phyloP scores from a whole-genome alignment of 1,139 yeast genomes.

The Saccharomyces hybrid region DNA sequence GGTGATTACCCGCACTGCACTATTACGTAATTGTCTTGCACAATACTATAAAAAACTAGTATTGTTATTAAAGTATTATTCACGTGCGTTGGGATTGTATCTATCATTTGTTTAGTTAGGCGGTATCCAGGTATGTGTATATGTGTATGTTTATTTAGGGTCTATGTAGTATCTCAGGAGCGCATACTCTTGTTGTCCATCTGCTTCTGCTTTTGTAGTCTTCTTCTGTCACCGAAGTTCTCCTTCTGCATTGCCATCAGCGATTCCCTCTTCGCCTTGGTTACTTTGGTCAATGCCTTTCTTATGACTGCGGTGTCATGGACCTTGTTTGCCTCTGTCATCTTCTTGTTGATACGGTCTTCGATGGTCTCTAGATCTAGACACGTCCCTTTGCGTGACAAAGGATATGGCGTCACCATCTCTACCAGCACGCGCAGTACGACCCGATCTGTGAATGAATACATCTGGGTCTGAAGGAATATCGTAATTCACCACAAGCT shows the following conservation, averaged over 20 bases:
- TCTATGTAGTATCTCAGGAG: background rate
- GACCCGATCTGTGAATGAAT: constrained; percentile 96
- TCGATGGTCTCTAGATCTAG: constrained; percentile 79
- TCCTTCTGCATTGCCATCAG: constrained; percentile 90
- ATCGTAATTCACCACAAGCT: constrained; percentile 81
- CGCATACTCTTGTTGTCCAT: constrained; percentile 15
- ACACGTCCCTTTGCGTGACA: constrained; percentile 78
- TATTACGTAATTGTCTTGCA: background rate
- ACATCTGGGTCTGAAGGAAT: constrained; percentile 96
- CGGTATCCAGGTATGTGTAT: background rate
- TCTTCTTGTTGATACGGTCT: constrained; percentile 67
- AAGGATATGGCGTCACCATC: constrained; percentile 62
- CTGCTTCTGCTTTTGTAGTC: constrained; percentile 45
- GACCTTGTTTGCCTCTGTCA: constrained; percentile 62
- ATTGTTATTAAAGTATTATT: background rate
- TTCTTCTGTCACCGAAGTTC: constrained; percentile 68
- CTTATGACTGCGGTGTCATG: constrained; percentile 71
- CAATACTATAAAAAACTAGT: background rate
- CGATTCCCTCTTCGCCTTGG: constrained; percentile 84
- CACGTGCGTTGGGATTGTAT: background rate
- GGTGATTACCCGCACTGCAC: background rate
- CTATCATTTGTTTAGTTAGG: background rate
- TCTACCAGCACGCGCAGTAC: constrained; percentile 99
- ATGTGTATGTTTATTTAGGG: background rate
- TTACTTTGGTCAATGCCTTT: constrained; percentile 56